A percentile compares a stretch with the other conserved stretches of the same genome.
phyloP scores from a whole-genome alignment of 2,329 filamentous ascomycete species.

The Paraphaeosphaeria sporulosa region DNA sequence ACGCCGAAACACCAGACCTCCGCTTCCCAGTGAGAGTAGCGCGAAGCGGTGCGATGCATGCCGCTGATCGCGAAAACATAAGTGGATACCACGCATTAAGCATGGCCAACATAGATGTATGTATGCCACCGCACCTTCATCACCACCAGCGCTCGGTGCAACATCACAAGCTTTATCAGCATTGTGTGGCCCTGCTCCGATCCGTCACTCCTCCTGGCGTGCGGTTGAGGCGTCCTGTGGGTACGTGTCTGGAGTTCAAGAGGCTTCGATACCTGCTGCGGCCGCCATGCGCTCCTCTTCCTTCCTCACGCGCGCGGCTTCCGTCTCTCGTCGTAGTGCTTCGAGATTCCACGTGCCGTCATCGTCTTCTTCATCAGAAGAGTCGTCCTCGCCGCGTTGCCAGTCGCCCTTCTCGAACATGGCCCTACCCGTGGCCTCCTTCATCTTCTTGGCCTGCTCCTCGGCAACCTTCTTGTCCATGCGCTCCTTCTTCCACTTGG shows the following conservation, averaged over 20 bases:
- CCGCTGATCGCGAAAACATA: conserved; percentile 6
- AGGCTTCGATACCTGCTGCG: conserved; percentile 25
- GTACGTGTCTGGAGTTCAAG: conserved; percentile 21
- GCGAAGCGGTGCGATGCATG: conserved; percentile 10
- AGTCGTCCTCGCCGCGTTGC: conserved; percentile 59
- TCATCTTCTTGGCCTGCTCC: conserved; percentile 85
- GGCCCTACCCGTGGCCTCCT: conserved; percentile 93
- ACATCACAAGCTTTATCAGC: conserved; percentile 45
- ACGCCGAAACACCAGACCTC: conserved; percentile 12
- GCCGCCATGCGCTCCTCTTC: conserved; percentile 73
- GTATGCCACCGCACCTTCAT: conserved; percentile 3
- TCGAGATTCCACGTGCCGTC: conserved; percentile 77
- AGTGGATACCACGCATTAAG: neutral
- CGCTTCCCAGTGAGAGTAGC: conserved; percentile 8
- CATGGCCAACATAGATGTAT: conserved; percentile 2
- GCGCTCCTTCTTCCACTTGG: conserved; percentile 96
- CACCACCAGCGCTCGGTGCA: conserved; percentile 15
- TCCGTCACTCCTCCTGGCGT: conserved; percentile 14
- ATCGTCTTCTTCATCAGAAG: conserved; percentile 66
- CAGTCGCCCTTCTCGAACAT: conserved; percentile 97
- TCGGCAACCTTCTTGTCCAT: conserved; percentile 96
- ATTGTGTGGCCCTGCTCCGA: conserved; percentile 30
- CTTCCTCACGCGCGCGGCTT: conserved; percentile 74
- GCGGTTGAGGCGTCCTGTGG: neutral
- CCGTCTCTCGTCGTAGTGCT: conserved; percentile 84